Conservation (phyloP, 257 asterid genomes). For the Jasminum sambac region DNA sequence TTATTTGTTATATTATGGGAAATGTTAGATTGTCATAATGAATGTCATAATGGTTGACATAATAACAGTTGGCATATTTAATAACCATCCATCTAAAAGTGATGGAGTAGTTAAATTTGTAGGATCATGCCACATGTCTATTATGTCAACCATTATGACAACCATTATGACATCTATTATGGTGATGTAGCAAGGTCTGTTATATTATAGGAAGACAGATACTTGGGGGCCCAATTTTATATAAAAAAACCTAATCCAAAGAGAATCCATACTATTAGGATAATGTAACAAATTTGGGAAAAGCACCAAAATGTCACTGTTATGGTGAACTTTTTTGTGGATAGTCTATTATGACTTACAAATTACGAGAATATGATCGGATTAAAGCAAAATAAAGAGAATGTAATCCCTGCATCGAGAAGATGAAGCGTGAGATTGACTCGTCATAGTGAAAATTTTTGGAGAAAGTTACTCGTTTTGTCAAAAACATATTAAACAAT, state of each 20-base stretch:
- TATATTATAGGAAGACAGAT: too few relatives aligned
- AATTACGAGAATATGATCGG: background rate
- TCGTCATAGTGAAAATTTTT: background rate
- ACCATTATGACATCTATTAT: too few relatives aligned
- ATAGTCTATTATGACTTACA: background rate
- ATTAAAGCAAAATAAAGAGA: background rate
- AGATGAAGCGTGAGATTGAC: background rate
- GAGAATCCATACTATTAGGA: slow-evolving; percentile 18
- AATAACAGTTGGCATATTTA: too few relatives aligned
- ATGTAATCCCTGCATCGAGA: background rate
- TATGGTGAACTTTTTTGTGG: background rate
- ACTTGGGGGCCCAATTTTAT: slow-evolving; percentile 5
- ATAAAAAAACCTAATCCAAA: slow-evolving; percentile 15
- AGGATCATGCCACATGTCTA: too few relatives aligned
- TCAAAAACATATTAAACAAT: too few relatives aligned
- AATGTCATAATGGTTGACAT: too few relatives aligned
- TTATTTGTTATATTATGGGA: too few relatives aligned
- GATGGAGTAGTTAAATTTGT: too few relatives aligned
- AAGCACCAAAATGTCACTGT: slow-evolving; percentile 18
- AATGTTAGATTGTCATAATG: too few relatives aligned
- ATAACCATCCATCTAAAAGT: too few relatives aligned
- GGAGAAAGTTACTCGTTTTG: background rate
- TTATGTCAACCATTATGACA: too few relatives aligned
- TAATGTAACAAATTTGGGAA: slow-evolving; percentile 4
- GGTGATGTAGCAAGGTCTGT: too few relatives aligned